phyloP scores from a whole-genome alignment of 2,329 filamentous ascomycete species.

The Alternaria hordeiaustralica region DNA sequence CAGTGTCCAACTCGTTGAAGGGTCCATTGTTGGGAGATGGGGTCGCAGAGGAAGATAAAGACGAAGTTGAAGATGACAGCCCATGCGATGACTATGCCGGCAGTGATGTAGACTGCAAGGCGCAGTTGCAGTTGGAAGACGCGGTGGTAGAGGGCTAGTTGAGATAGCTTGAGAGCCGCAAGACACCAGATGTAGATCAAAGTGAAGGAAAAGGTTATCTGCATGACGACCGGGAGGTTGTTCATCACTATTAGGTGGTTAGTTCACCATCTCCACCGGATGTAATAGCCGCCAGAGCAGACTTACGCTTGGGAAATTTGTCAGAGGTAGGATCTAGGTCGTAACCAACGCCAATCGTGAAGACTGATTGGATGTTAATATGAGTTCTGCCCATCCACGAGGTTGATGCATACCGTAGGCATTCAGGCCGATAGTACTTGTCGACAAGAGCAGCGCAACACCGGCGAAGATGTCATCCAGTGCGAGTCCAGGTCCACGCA shows the following conservation, averaged over 20 bases:
- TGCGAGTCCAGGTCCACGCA: constrained; percentile 25
- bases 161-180: constrained; percentile 26
- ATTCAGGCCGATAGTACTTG: constrained; percentile 27
- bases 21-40: constrained; percentile 32
- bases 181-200: constrained; percentile 31
- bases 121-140: constrained; percentile 21
- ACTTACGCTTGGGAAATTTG: constrained; percentile 22
- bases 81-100: constrained; percentile 23
- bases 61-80: constrained; percentile 31
- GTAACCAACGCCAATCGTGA: constrained; percentile 27
- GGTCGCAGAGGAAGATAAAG: constrained; percentile 32
- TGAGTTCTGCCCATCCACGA: neutral
- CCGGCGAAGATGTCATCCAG: constrained; percentile 25
- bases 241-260: constrained; percentile 13
- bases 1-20: constrained; percentile 26
- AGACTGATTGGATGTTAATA: constrained; percentile 9
- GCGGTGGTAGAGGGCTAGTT: constrained; percentile 27
- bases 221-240: constrained; percentile 29
- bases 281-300: too few relatives aligned
- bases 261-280: neutral
- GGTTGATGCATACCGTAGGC: constrained; percentile 10
- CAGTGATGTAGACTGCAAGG: constrained; percentile 20
- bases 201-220: constrained; percentile 29
- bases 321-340: constrained; percentile 16
- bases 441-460: constrained; percentile 20